Evolutionary conservation across 208 protist species (phyloP).

Genomic region (Trypanosoma scelopori): DNA sequence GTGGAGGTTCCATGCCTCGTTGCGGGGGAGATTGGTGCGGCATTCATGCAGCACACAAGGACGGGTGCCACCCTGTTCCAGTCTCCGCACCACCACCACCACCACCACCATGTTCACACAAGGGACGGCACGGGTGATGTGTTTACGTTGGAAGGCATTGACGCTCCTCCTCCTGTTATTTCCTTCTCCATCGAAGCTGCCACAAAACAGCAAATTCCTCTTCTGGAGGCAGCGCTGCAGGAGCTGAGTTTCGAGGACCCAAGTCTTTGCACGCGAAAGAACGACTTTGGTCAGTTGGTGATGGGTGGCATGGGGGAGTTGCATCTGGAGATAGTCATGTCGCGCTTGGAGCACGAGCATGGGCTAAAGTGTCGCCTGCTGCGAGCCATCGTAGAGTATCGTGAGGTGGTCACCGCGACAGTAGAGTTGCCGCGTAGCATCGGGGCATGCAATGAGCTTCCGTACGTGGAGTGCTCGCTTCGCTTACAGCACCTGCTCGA

Average conservation of each 20-base stretch:
- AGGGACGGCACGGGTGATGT: constrained; percentile 32
- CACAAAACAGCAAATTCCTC: constrained; percentile 72
- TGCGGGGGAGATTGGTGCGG: constrained; percentile 81
- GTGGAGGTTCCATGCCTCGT: constrained; percentile 71
- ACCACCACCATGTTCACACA: constrained; percentile 6
- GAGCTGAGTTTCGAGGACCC: constrained; percentile 94
- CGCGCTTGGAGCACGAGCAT: constrained; percentile 93
- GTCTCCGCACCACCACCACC: constrained; percentile 4
- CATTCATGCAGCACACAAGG: constrained; percentile 60
- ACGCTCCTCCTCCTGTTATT: constrained; percentile 96
- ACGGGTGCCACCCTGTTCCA: constrained; percentile 84
- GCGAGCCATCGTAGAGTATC: constrained; percentile 87
- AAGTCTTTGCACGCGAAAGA: constrained; percentile 87
- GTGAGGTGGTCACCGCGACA: constrained; percentile 50
- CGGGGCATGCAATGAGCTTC: constrained; percentile 50
- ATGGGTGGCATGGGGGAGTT: constrained; percentile 96
- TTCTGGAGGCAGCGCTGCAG: constrained; percentile 91
- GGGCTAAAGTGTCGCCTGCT: constrained; percentile 83
- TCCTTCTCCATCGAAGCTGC: constrained; percentile 93
- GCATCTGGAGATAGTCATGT: constrained; percentile 94
- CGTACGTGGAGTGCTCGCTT: constrained; percentile 66
- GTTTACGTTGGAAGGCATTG: constrained; percentile 80
- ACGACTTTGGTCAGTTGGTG: constrained; percentile 91
- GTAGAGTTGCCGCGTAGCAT: constrained; percentile 30
- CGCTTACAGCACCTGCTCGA: constrained; percentile 47